Percentiles rank a stretch among this genome's conserved stretches.
phyloP scores from a whole-genome alignment of 2,329 filamentous ascomycete species.

The Aspergillus pseudonomiae region DNA sequence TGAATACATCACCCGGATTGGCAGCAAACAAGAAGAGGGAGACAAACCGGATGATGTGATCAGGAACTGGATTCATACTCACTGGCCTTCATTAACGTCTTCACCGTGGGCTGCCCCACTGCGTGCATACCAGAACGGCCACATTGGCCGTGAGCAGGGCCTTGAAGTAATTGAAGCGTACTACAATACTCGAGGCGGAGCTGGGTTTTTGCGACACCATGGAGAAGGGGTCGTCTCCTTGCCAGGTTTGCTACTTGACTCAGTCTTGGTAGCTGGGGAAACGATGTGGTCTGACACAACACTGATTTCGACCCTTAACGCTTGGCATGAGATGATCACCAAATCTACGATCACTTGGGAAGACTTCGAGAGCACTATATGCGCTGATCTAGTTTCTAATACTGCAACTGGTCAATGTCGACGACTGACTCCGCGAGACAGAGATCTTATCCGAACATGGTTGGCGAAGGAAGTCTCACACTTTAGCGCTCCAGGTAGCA shows the following conservation, averaged over 20 bases:
- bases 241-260: not conserved
- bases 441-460: not conserved
- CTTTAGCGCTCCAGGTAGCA: too few species aligned
- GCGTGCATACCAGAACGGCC: accelerated
- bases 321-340: not conserved
- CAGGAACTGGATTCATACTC: not conserved
- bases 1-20: not conserved
- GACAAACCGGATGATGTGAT: not conserved
- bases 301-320: not conserved
- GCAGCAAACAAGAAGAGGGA: not conserved
- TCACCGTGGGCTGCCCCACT: not conserved
- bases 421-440: not conserved
- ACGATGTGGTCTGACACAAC: not conserved
- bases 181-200: not conserved
- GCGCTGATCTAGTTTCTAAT: not conserved
- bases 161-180: not conserved
- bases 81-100: not conserved
- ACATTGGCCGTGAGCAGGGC: accelerated
- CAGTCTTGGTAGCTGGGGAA: not conserved
- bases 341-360: not conserved
- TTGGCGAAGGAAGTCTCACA: not conserved
- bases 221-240: not conserved
- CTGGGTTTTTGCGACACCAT: accelerated
- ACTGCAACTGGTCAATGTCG: not conserved
- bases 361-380: not conserved